Evolutionary conservation across 164 flowering plant species (phyloP), one percentile per base, ranked within the genome.

Genomic region (Piper betle): DNA sequence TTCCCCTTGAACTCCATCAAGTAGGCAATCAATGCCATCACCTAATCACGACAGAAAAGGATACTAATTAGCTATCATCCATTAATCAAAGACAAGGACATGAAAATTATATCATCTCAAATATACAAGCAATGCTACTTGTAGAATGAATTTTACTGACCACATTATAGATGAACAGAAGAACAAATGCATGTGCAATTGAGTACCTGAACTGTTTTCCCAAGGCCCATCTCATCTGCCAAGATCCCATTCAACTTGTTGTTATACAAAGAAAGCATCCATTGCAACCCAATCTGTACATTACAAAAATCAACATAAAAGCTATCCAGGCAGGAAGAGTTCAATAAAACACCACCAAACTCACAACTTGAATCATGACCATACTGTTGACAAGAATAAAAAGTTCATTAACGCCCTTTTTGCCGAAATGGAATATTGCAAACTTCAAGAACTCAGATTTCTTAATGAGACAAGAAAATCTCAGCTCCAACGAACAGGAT

Each of bases 151-250:
- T 0, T 15, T 46, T 46, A 1, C 15, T 46, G 15, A 6, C 50
- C 50, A 46, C 12, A 46, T 46, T 46, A 46, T 46, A 46, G 2
- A 46, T 46, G 15, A 46, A 46, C 15, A 15, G 50, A 12, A 46
- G 10, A 46, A 46, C 10, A 46, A 10, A 10, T 25, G 33, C 33
- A 46, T 10, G 50, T 46, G 11, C 15, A 46, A 10, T 12, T 46
- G 0, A 46, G 50, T 19, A 94, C 97, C 99, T 91, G 97, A 11
- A 94, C 99, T 69, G 99, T 94, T 73, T 91, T 94, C 66, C 99
- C 99, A 61, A 91, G 96, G 57, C 99, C 97, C 99, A 94, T 94
- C 74, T 94, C 99, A 85, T 94, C 99, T 39, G 99, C 99, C 77
- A 94, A 78, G 67, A 94, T 94, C 60, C 99, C 99, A 79, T 94